Conservation (phyloP, 1,284 basidiomycete species). For the Ustilago bromivora region DNA sequence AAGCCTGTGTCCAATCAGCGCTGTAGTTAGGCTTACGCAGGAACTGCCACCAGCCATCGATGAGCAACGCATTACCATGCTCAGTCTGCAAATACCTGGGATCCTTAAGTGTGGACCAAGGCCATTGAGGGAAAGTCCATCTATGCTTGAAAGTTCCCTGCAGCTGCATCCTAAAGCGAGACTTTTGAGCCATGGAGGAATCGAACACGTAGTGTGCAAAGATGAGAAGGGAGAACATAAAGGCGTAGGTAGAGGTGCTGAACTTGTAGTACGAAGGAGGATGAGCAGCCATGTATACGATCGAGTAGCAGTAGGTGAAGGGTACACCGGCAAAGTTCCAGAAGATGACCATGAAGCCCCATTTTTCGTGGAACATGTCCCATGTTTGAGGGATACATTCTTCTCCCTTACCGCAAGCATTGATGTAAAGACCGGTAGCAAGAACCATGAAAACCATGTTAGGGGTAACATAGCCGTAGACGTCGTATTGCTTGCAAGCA, state of each 20-base stretch:
- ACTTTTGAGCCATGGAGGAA: slow-evolving; percentile 95
- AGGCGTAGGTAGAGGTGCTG: slow-evolving; percentile 80
- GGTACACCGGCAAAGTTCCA: slow-evolving; percentile 88
- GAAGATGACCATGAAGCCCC: slow-evolving; percentile 71
- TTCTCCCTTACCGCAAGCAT: slow-evolving; percentile 79
- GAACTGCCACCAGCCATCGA: slow-evolving; percentile 89
- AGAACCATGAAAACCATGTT: slow-evolving; percentile 98
- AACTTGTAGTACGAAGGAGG: slow-evolving; percentile 88
- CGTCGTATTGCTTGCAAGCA: slow-evolving; percentile 88
- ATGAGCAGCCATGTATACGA: slow-evolving; percentile 97
- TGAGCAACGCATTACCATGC: slow-evolving; percentile 89
- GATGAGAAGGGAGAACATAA: slow-evolving; percentile 68
- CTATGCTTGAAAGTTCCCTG: slow-evolving; percentile 82
- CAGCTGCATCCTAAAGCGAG: slow-evolving; percentile 95
- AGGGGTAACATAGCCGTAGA: slow-evolving; percentile 89
- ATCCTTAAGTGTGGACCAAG: slow-evolving; percentile 85
- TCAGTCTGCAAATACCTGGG: slow-evolving; percentile 92
- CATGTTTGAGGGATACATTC: slow-evolving; percentile 99
- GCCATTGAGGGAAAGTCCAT: slow-evolving; percentile 90
- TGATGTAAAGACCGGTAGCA: slow-evolving; percentile 94
- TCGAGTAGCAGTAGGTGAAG: slow-evolving; percentile 80
- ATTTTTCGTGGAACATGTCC: slow-evolving; percentile 72
- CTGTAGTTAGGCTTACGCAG: slow-evolving; percentile 72
- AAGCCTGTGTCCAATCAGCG: slow-evolving; percentile 78
- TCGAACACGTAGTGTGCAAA: slow-evolving; percentile 76